Evolutionary conservation across 139 green algal species (phyloP), one percentile per base, ranked within the genome.

Genomic region (Nannochloris sp.): DNA sequence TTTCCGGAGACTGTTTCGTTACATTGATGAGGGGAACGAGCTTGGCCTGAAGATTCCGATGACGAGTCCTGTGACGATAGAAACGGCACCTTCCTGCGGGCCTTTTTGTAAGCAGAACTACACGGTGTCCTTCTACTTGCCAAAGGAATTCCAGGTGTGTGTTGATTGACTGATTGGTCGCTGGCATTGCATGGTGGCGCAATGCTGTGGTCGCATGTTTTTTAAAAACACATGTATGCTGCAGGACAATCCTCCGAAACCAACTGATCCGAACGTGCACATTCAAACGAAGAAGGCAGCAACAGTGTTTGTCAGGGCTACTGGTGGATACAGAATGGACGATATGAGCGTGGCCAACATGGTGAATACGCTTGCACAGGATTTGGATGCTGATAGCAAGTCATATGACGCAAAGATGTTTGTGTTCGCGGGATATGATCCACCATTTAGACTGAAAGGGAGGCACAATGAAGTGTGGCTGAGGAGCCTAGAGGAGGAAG

Each of bases 61-160:
- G 85, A 90, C 83, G 0, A 75, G 76, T 0, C 84, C 85, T 3
- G 84, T 85, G 2, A 4, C 16, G 15, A 65, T 40, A 19, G 3
- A 10, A 19, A 58, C 6, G 5, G 10, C 21, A 23, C 10, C 43
- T 21, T 61, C 19, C 2, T 19, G 62, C 5, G 75, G 72, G 14
- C 60, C 67, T 18, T 74, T 70, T 25, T 87, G 80, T 61, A 69
- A 84, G 63, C 74, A 77, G 43, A 71, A 80, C 67, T 94, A 88
- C 65, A 86, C 61, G 36, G 62, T 92, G 14, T 73, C 63, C 11
- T 94, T 94, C 70, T 91, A 81, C 57, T 69, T 92, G 8, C 85
- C 86, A 0, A 76, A 71, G 10, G 66, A 78, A 3, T 66, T 79
- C 49, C 82, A 93, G 34, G 34, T 40, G 34, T 40, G 34, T 29